phyloP scores from a whole-genome alignment of 495 filamentous ascomycete genomes.

The Lophium mytilinum region DNA sequence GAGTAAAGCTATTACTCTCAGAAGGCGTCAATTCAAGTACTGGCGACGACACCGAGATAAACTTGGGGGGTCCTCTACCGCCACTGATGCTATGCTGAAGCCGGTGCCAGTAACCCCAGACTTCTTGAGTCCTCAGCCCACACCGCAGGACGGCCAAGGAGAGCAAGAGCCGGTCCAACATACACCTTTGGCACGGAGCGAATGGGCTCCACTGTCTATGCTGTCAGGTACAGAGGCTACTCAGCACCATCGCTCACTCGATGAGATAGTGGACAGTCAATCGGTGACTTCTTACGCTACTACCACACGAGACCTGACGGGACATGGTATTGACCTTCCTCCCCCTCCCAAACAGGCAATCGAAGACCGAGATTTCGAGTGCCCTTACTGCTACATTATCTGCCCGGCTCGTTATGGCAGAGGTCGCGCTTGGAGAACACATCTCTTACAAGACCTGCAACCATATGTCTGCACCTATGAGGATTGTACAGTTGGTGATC shows the following conservation, averaged over 20 bases:
- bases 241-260: conserved; percentile 20
- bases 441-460: conserved; percentile 20
- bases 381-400: conserved; percentile 24
- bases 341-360: conserved; percentile 18
- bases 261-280: conserved; percentile 19
- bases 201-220: conserved; percentile 14
- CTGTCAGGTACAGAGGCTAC: conserved; percentile 23
- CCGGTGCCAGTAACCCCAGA: background rate
- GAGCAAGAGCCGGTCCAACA: background rate
- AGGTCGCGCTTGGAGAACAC: conserved; percentile 22
- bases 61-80: conserved; percentile 3
- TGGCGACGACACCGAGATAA: conserved; percentile 24
- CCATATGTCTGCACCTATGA: conserved; percentile 23
- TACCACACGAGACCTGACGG: conserved; percentile 15
- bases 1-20: conserved; percentile 18
- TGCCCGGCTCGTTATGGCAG: conserved; percentile 22
- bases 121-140: background rate
- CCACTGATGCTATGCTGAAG: background rate
- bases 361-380: conserved; percentile 24
- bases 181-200: background rate
- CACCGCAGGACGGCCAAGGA: background rate
- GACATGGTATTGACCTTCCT: conserved; percentile 14
- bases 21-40: conserved; percentile 24
- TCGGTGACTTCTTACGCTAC: conserved; percentile 21
- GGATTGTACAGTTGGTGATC: conserved; percentile 11